Evolutionary conservation across 192 early-diverging fungal species (phyloP).

Genomic region (Glomus cerebriforme): DNA sequence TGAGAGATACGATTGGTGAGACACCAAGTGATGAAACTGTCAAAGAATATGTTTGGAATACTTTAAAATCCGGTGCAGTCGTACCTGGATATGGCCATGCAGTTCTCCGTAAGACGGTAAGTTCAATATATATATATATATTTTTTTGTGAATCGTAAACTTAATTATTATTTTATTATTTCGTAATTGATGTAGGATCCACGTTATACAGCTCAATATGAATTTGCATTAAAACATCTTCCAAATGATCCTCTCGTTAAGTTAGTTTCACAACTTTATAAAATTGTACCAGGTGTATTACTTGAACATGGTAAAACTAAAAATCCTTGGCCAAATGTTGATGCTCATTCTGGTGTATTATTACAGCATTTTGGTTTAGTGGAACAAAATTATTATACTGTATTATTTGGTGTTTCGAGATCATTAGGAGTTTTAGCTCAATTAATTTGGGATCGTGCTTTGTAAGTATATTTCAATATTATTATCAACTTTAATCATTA

Average conservation of each 20-base stretch:
- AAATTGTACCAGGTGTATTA: slow-evolving; percentile 93
- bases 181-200: slow-evolving; percentile 61
- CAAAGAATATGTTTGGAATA: slow-evolving; percentile 96
- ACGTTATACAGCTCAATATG: slow-evolving; percentile 97
- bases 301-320: slow-evolving; percentile 99
- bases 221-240: slow-evolving; percentile 98
- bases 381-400: slow-evolving; percentile 99
- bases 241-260: slow-evolving; percentile 97
- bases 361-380: slow-evolving; percentile 94
- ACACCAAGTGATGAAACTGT: slow-evolving; percentile 90
- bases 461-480: slow-evolving; percentile 38
- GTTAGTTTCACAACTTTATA: slow-evolving; percentile 94
- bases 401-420: slow-evolving; percentile 98
- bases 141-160: background rate
- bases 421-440: slow-evolving; percentile 93
- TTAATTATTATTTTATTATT: background rate
- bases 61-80: slow-evolving; percentile 94
- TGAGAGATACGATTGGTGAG: slow-evolving; percentile 80
- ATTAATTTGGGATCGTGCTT: slow-evolving; percentile 97
- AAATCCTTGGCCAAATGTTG: slow-evolving; percentile 99
- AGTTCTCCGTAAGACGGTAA: slow-evolving; percentile 77
- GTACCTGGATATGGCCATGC: slow-evolving; percentile 99
- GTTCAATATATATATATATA: background rate
- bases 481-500: background rate
- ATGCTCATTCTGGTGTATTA: slow-evolving; percentile 97